These are phyloP conservation scores for Gossypium anomalum DNA, from an alignment of 345 rosid genomes.

Conservation along the genomic window DNA sequence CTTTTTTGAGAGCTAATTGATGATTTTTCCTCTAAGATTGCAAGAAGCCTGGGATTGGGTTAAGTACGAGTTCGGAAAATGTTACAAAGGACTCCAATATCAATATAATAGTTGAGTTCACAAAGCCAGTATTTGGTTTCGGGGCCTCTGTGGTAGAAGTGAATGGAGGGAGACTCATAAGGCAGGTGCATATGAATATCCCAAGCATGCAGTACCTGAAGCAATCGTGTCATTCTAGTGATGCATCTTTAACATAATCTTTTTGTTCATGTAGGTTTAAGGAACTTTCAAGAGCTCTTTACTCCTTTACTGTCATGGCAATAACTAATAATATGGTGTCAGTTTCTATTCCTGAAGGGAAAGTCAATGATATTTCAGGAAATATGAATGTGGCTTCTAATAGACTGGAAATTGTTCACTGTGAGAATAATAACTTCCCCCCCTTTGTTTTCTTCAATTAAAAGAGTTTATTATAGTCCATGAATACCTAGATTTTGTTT, in stretches of 20 bases:
- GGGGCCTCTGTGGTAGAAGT: conserved; percentile 39
- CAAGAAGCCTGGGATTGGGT: conserved; percentile 32
- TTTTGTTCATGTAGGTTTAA: conserved; percentile 33
- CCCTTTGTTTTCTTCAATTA: not conserved
- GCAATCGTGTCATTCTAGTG: conserved; percentile 5
- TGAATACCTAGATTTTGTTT: not conserved
- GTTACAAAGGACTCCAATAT: conserved; percentile 32
- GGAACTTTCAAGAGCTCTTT: conserved; percentile 45
- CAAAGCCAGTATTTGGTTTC: conserved; percentile 55
- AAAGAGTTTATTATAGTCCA: not conserved
- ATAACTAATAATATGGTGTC: conserved; percentile 28
- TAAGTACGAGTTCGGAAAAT: conserved; percentile 41
- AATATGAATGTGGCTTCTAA: conserved; percentile 45
- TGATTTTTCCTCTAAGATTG: conserved; percentile 28
- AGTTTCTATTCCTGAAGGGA: conserved; percentile 35
- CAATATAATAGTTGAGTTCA: conserved; percentile 42
- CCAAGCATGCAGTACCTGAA: not conserved
- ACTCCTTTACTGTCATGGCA: conserved; percentile 35
- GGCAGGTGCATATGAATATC: conserved; percentile 44
- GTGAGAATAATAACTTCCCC: conserved; percentile 24
- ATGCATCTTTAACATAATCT: conserved; percentile 3
- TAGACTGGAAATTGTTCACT: conserved; percentile 37
- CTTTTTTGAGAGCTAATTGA: conserved; percentile 16
- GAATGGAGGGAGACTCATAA: conserved; percentile 45
- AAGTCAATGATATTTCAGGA: conserved; percentile 48